Evolutionary conservation across 495 filamentous ascomycete species (phyloP), one percentile per base, ranked within the genome.

Genomic region (Usnea hakonensis): DNA sequence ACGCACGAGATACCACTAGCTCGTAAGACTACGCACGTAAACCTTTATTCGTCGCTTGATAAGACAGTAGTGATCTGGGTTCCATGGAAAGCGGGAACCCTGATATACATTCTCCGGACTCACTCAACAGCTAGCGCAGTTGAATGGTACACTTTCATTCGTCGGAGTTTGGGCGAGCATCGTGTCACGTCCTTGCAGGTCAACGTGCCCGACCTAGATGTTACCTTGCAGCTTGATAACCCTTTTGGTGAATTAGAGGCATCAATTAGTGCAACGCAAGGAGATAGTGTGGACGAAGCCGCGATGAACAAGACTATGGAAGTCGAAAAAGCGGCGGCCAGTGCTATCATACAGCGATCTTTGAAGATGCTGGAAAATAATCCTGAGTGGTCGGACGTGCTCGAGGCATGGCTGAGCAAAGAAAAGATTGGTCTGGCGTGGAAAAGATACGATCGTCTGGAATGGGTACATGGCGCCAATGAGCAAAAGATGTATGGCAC

Each of bases 111-210:
- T 41, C 74, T 90, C 66, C 82, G 84, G 21, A 80, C 87, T 6
- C 80, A 84, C 23, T 88, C 87, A 44, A 76, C 80, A 11, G 85
- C 84, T 7, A 83, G 82, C 62, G 80, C 85, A 26, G 81, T 86
- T 33, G 87, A 90, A 67, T 90, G 87, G 87, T 90, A 87, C 65
- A 89, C 87, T 1, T 90, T 90, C 62, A 73, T 90, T 17, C 77
- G 80, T 13, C 79, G 83, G 40, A 75, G 79, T 3, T 73, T 89
- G 14, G 87, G 87, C 28, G 85, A 81, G 77, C 75, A 76, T 28
- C 77, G 82, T 21, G 73, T 81, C n/a, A 73, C 73, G 38, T 78
- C 77, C 28, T 74, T 90, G n/a, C 82, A 83, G 50, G 81, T 90
- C 57, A 77, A 83, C 64, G 82, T 90, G 9, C 87, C 87, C 23